phyloP scores from a whole-genome alignment of 345 rosid species.

The Populus ilicifolia region DNA sequence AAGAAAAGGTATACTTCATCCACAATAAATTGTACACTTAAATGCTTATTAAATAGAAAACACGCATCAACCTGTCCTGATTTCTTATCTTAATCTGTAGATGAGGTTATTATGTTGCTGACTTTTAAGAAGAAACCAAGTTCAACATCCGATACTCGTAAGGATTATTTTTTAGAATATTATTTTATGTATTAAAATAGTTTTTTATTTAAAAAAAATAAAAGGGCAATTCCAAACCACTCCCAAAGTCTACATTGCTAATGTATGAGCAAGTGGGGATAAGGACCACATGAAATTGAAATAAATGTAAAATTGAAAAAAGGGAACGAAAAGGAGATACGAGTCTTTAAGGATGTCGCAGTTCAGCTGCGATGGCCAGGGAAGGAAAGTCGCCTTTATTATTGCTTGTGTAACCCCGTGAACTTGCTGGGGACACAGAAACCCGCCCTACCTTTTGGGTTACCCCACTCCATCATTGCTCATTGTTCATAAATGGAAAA shows the following conservation, averaged over 20 bases:
- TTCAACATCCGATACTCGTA: too few species aligned
- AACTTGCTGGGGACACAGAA: not conserved
- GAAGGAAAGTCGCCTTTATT: slow-evolving; percentile 16
- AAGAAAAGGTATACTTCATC: too few species aligned
- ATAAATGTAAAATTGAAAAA: slow-evolving; percentile 5
- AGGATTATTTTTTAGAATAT: rapidly evolving
- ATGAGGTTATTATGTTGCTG: too few species aligned
- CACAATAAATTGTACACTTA: not conserved
- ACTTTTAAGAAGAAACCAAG: too few species aligned
- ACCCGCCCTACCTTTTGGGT: slow-evolving; percentile 6
- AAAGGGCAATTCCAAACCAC: not conserved
- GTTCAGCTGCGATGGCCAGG: not conserved
- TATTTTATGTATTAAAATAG: too few species aligned
- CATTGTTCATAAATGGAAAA: not conserved
- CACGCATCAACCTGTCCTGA: too few species aligned
- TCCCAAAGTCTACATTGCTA: not conserved
- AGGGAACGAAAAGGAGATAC: too few species aligned
- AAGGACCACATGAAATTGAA: slow-evolving; percentile 7
- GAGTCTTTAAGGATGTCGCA: slow-evolving; percentile 5
- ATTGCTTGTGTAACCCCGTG: slow-evolving; percentile 25
- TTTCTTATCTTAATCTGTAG: too few species aligned
- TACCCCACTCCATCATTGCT: slow-evolving; percentile 2
- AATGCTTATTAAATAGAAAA: not conserved
- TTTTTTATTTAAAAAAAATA: too few species aligned
- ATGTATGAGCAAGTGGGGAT: not conserved